Percentiles rank a stretch among this genome's conserved stretches.
These are phyloP conservation scores for Oryza meridionalis DNA, from an alignment of 176 grass and related monocot species.

Conservation along the genomic window DNA sequence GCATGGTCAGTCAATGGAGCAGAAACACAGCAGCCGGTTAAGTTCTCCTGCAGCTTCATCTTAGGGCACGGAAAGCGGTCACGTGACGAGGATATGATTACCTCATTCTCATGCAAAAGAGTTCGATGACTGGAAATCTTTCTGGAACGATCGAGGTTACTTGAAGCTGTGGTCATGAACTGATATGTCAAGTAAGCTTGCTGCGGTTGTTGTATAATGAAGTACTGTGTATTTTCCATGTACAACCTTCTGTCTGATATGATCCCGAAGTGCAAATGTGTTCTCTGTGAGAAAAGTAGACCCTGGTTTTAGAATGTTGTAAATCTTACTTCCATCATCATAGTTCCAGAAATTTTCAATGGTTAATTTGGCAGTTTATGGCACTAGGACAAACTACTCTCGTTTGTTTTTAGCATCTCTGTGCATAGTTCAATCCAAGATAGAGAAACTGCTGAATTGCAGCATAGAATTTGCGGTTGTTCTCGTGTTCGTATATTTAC, in stretches of 20 bases:
- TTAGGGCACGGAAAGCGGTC: slow-evolving; percentile 38
- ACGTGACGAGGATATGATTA: slow-evolving; percentile 39
- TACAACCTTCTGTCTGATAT: background rate
- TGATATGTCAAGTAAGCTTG: background rate
- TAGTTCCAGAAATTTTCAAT: no score
- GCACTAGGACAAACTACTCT: no score
- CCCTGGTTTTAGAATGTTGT: background rate
- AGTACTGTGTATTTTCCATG: background rate
- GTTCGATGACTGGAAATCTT: slow-evolving; percentile 31
- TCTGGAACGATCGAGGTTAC: background rate
- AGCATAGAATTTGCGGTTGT: no score
- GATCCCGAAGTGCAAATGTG: background rate
- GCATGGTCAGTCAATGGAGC: slow-evolving; percentile 13
- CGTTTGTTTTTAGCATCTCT: no score
- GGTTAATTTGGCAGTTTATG: no score
- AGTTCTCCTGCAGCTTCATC: slow-evolving; percentile 53
- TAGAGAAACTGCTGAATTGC: no score
- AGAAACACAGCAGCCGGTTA: slow-evolving; percentile 39
- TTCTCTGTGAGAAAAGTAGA: background rate
- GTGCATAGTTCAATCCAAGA: no score
- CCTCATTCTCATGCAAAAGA: slow-evolving; percentile 41
- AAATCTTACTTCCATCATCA: no score
- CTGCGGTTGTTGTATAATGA: background rate
- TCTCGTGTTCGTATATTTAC: no score
- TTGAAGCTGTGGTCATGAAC: background rate